Evolutionary conservation across 2,329 filamentous ascomycete genomes (phyloP).

Genomic region (Mollisia scopiformis): DNA sequence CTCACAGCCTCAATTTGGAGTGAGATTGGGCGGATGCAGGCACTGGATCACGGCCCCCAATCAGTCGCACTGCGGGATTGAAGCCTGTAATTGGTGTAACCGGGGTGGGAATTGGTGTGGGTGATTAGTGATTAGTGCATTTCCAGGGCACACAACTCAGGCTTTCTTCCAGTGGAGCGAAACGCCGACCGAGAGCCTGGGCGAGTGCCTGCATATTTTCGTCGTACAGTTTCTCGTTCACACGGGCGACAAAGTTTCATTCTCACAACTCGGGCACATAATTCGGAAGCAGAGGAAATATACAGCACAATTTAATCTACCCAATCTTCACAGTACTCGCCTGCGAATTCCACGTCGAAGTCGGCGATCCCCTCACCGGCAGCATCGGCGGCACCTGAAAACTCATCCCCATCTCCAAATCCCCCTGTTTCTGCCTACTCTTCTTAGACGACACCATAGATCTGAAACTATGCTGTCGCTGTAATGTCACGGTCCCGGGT

Average conservation of each 20-base stretch:
- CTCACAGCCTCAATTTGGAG: slow-evolving; percentile 5
- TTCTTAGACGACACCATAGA: slow-evolving; percentile 4
- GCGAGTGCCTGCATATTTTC: not conserved
- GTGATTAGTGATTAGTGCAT: not conserved
- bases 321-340: slow-evolving; percentile 11
- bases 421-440: not conserved
- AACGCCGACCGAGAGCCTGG: not conserved
- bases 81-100: not conserved
- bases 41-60: too few relatives aligned
- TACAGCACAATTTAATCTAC: not conserved
- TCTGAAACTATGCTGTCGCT: slow-evolving; percentile 7
- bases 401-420: slow-evolving; percentile 4
- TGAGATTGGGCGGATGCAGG: not conserved
- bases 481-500: not conserved
- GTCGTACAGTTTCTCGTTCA: not conserved
- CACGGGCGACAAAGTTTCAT: not conserved
- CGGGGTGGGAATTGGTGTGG: not conserved
- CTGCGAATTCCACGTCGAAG: slow-evolving; percentile 11
- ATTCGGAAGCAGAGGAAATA: not conserved
- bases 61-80: not conserved
- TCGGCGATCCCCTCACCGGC: too few relatives aligned
- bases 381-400: too few relatives aligned
- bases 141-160: not conserved
- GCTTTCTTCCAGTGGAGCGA: not conserved
- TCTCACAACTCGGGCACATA: not conserved